phyloP scores from a whole-genome alignment of 352 stramenopile genomes.

The Globisporangium splendens region DNA sequence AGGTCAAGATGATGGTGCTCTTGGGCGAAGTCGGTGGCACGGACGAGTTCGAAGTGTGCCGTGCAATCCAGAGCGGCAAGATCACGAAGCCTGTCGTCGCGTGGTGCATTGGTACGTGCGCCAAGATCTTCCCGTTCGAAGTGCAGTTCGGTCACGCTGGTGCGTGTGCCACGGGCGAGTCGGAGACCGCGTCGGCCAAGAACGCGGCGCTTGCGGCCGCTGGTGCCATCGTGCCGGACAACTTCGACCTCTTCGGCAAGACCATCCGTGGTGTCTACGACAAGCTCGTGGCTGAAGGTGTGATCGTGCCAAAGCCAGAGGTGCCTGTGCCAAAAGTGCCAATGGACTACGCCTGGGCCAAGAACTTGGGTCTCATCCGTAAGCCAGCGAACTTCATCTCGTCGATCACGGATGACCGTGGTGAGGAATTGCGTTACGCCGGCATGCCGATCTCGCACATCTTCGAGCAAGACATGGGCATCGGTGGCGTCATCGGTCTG shows the following conservation, averaged over 20 bases:
- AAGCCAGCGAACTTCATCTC: conserved; percentile 98
- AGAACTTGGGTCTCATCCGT: conserved; percentile 94
- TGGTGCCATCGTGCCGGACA: conserved; percentile 91
- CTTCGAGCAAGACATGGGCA: conserved; percentile 92
- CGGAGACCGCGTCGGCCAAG: conserved; percentile 93
- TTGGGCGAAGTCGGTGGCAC: conserved; percentile 94
- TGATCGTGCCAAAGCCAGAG: conserved; percentile 85
- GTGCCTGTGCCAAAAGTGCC: conserved; percentile 92
- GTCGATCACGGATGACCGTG: conserved; percentile 96
- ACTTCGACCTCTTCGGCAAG: conserved; percentile 95
- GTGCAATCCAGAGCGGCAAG: conserved; percentile 90
- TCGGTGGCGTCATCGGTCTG: conserved; percentile 93
- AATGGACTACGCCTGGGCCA: conserved; percentile 97
- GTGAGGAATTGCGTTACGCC: conserved; percentile 94
- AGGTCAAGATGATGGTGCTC: conserved; percentile 96
- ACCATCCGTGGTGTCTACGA: conserved; percentile 91
- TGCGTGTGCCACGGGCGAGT: conserved; percentile 90
- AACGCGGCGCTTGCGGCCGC: conserved; percentile 89
- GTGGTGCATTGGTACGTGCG: conserved; percentile 98
- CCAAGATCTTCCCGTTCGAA: conserved; percentile 97
- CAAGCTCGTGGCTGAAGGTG: conserved; percentile 68
- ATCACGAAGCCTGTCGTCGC: conserved; percentile 96
- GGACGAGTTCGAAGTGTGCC: conserved; percentile 95
- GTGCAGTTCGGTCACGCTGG: conserved; percentile 97
- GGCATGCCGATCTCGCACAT: conserved; percentile 95